Conservation (phyloP, 805 yeast genomes). For the Lipomyces sp. region DNA sequence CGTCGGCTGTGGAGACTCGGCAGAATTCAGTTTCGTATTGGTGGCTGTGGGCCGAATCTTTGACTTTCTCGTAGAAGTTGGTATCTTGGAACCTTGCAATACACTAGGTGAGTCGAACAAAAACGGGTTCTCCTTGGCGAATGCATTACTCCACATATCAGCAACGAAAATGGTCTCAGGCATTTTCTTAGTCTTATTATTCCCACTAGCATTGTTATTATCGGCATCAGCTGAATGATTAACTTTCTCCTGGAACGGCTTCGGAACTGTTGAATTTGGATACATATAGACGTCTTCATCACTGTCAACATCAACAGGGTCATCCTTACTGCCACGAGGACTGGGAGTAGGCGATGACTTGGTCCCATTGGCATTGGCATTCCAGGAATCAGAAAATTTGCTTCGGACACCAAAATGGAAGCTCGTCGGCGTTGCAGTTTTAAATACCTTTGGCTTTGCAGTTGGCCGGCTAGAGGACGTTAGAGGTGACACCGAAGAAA, state of each 20-base stretch:
- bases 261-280: constrained; percentile 10
- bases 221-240: constrained; percentile 15
- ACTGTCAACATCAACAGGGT: constrained; percentile 10
- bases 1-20: neutral
- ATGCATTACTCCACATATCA: constrained; percentile 7
- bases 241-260: constrained; percentile 22
- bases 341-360: constrained; percentile 16
- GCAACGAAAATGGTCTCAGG: neutral
- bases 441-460: neutral
- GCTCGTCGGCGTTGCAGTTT: neutral
- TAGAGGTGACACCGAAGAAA: neutral
- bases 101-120: neutral
- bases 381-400: neutral
- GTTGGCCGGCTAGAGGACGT: neutral
- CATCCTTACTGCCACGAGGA: constrained; percentile 1
- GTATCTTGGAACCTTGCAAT: neutral
- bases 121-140: constrained; percentile 8
- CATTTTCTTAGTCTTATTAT: neutral
- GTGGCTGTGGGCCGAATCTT: neutral
- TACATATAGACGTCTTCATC: constrained; percentile 10
- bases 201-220: neutral
- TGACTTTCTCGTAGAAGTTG: neutral
- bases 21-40: neutral
- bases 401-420: constrained; percentile 8
- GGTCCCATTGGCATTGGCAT: neutral